A percentile compares a stretch with the other conserved stretches of the same genome.
Evolutionary conservation across 2,329 filamentous ascomycete species (phyloP).

Genomic region (Diatrype stigma): DNA sequence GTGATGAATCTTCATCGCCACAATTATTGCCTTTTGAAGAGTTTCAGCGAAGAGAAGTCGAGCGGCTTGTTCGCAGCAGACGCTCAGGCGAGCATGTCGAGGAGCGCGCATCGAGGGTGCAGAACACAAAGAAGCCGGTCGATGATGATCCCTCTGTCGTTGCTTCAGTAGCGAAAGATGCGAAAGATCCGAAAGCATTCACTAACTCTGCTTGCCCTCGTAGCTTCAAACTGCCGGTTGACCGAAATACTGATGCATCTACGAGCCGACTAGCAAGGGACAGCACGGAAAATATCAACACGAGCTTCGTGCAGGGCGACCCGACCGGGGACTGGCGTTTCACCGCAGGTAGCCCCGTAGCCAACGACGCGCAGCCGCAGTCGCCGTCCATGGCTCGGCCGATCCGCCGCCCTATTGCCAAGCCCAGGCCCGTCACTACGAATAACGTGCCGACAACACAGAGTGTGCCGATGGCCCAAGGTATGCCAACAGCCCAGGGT

Average conservation of each 20-base stretch:
- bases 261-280: slow-evolving; percentile 41
- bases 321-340: slow-evolving; percentile 44
- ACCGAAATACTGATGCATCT: slow-evolving; percentile 39
- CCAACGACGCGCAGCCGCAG: slow-evolving; percentile 28
- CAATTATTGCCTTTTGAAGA: slow-evolving; percentile 33
- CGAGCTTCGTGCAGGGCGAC: slow-evolving; percentile 52
- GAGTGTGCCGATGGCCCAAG: background rate
- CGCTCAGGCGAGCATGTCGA: slow-evolving; percentile 4
- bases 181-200: slow-evolving; percentile 11
- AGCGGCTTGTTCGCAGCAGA: slow-evolving; percentile 31
- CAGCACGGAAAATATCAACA: slow-evolving; percentile 59
- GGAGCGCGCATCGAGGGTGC: background rate
- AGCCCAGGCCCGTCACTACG: slow-evolving; percentile 16
- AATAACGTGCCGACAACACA: slow-evolving; percentile 16
- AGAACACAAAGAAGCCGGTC: background rate
- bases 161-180: slow-evolving; percentile 3
- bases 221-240: slow-evolving; percentile 50
- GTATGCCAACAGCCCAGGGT: slow-evolving; percentile 7
- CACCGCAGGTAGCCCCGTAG: slow-evolving; percentile 40
- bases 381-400: slow-evolving; percentile 37
- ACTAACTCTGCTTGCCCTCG: slow-evolving; percentile 30
- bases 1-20: slow-evolving; percentile 1
- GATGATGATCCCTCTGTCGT: background rate
- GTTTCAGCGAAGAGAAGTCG: slow-evolving; percentile 34
- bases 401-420: slow-evolving; percentile 35